Conservation (phyloP, 1,139 yeast species). For the Yamadazyma mexicana region DNA sequence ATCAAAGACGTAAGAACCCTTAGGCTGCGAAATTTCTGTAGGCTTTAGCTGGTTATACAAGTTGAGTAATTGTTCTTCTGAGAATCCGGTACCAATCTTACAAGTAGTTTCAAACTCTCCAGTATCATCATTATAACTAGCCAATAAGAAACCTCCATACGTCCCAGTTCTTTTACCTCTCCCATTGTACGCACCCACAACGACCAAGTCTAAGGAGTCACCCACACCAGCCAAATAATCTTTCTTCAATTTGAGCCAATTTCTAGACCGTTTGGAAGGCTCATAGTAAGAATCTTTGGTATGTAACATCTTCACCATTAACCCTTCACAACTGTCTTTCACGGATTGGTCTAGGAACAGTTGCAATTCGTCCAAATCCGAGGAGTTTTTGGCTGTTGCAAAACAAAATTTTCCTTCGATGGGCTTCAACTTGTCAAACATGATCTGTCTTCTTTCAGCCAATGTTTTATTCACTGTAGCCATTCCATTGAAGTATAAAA, state of each 20-base stretch:
- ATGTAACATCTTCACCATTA: slow-evolving; percentile 89
- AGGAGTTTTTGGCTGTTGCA: slow-evolving; percentile 74
- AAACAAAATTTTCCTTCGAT: slow-evolving; percentile 79
- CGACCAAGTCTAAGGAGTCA: slow-evolving; percentile 91
- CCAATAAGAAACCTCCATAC: slow-evolving; percentile 91
- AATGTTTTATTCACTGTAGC: slow-evolving; percentile 70
- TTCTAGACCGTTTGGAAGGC: slow-evolving; percentile 91
- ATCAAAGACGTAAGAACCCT: slow-evolving; percentile 71
- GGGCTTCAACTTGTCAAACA: slow-evolving; percentile 56
- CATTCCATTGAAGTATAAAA: slow-evolving; percentile 70
- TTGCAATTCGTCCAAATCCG: slow-evolving; percentile 78
- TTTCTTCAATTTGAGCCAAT: slow-evolving; percentile 93
- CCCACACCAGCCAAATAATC: slow-evolving; percentile 95
- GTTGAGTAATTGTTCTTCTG: slow-evolving; percentile 73
- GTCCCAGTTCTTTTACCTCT: slow-evolving; percentile 92
- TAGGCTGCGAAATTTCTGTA: slow-evolving; percentile 67
- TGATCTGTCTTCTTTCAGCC: slow-evolving; percentile 63
- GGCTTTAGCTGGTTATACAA: slow-evolving; percentile 64
- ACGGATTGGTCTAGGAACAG: slow-evolving; percentile 86
- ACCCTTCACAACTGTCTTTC: slow-evolving; percentile 89
- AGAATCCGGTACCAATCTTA: slow-evolving; percentile 96
- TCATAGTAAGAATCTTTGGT: slow-evolving; percentile 84
- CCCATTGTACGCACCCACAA: slow-evolving; percentile 92
- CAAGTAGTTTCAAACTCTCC: slow-evolving; percentile 95
- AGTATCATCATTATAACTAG: slow-evolving; percentile 83